phyloP scores from a whole-genome alignment of 2,329 filamentous ascomycete genomes.

The Neofusicoccum laricinum region DNA sequence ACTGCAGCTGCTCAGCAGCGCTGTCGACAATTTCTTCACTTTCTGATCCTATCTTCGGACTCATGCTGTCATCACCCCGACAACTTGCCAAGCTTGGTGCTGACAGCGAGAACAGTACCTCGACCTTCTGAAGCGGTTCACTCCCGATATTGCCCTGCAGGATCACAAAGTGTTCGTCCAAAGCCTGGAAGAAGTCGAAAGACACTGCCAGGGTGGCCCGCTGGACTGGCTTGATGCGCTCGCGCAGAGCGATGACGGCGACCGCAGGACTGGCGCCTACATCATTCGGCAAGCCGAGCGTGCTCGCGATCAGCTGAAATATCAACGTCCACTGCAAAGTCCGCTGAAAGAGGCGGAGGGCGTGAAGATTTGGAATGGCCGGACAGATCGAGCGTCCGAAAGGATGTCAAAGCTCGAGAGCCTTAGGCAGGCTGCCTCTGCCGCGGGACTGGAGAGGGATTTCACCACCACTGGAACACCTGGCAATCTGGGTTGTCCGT shows the following conservation, averaged over 20 bases:
- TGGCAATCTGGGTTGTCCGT: constrained; percentile 78
- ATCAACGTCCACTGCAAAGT: constrained; percentile 6
- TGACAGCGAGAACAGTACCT: constrained; percentile 29
- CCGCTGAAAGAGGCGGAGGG: constrained; percentile 24
- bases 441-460: constrained; percentile 67
- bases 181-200: constrained; percentile 35
- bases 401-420: constrained; percentile 15
- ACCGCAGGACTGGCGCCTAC: constrained; percentile 31
- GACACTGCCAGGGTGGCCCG: constrained; percentile 20
- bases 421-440: constrained; percentile 7
- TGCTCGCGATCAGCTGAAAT: constrained; percentile 23
- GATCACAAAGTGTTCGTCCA: constrained; percentile 40
- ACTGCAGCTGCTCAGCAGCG: constrained; percentile 46
- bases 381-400: constrained; percentile 9
- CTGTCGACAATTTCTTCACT: constrained; percentile 38
- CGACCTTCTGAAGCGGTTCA: constrained; percentile 38
- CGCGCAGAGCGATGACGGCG: constrained; percentile 32
- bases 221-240: constrained; percentile 35
- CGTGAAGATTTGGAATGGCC: constrained; percentile 42
- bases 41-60: constrained; percentile 33
- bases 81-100: neutral
- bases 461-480: constrained; percentile 84
- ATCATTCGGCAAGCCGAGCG: constrained; percentile 35
- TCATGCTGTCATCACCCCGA: constrained; percentile 16
- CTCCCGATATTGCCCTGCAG: constrained; percentile 34